phyloP scores from a whole-genome alignment of 352 stramenopile species.

The Aphanomyces astaci region DNA sequence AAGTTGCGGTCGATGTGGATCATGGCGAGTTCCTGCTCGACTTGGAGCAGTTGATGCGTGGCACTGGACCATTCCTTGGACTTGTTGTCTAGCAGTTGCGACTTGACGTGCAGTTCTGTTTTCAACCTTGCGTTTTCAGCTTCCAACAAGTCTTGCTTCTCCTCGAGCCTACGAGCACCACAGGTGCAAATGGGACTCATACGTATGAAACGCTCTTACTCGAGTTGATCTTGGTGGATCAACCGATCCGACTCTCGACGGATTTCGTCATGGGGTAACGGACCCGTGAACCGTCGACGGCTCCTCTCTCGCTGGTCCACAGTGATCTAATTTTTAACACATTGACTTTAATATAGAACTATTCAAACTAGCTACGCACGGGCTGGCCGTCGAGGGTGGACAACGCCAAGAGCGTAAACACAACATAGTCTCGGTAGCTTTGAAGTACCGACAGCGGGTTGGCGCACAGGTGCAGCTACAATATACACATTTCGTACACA shows the following conservation, averaged over 20 bases:
- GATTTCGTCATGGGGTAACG: slow-evolving; percentile 29
- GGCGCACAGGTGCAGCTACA: slow-evolving; percentile 39
- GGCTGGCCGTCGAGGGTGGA: slow-evolving; percentile 46
- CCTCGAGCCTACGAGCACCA: slow-evolving; percentile 24
- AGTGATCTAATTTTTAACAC: slow-evolving; percentile 34
- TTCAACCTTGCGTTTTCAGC: slow-evolving; percentile 66
- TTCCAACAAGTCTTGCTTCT: slow-evolving; percentile 54
- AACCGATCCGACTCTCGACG: not conserved
- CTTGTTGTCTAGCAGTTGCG: slow-evolving; percentile 75
- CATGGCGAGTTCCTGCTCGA: slow-evolving; percentile 79
- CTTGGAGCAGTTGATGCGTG: slow-evolving; percentile 61
- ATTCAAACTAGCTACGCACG: not conserved
- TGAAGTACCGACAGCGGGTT: slow-evolving; percentile 72
- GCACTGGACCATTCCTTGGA: slow-evolving; percentile 72
- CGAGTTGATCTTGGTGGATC: slow-evolving; percentile 34
- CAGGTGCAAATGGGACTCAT: not conserved
- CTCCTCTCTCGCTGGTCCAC: slow-evolving; percentile 43
- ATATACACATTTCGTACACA: not conserved
- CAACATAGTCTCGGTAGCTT: slow-evolving; percentile 64
- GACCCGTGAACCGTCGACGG: slow-evolving; percentile 49
- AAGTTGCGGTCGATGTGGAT: slow-evolving; percentile 26
- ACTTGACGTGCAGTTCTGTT: slow-evolving; percentile 71
- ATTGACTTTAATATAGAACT: not conserved
- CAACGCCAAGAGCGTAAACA: slow-evolving; percentile 55
- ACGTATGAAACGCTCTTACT: slow-evolving; percentile 39